These are phyloP conservation scores for Bimuria novae-zelandiae DNA, from an alignment of 2,329 filamentous ascomycete genomes.

Conservation along the genomic window DNA sequence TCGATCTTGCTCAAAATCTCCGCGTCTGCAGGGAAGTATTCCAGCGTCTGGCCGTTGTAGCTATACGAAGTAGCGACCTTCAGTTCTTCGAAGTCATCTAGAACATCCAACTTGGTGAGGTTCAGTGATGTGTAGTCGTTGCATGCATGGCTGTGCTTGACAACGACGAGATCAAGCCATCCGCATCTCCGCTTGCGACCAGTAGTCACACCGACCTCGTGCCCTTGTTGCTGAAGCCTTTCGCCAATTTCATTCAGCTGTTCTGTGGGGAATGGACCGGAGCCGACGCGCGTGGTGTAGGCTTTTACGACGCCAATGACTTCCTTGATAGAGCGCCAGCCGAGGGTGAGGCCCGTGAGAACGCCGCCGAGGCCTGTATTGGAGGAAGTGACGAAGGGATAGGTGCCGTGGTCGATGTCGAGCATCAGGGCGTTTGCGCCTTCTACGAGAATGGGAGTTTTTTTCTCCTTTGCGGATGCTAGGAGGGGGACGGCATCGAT, in stretches of 20 bases:
- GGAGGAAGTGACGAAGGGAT: slow-evolving; percentile 65
- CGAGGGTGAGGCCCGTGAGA: slow-evolving; percentile 65
- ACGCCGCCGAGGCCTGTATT: slow-evolving; percentile 65
- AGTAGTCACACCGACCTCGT: slow-evolving; percentile 61
- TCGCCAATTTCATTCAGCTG: slow-evolving; percentile 62
- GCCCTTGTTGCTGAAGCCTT: slow-evolving; percentile 60
- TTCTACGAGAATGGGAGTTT: slow-evolving; percentile 68
- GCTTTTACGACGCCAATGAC: slow-evolving; percentile 71
- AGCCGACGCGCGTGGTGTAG: slow-evolving; percentile 65
- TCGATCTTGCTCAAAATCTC: slow-evolving; percentile 62
- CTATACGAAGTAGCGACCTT: slow-evolving; percentile 75
- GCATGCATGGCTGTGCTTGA: slow-evolving; percentile 67
- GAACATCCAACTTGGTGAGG: slow-evolving; percentile 70
- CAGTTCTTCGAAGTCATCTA: slow-evolving; percentile 75
- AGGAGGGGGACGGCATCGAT: slow-evolving; percentile 72
- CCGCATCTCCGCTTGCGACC: slow-evolving; percentile 66
- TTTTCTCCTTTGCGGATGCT: slow-evolving; percentile 61
- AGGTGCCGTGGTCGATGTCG: slow-evolving; percentile 62
- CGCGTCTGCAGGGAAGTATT: slow-evolving; percentile 69
- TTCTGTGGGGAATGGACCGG: slow-evolving; percentile 71
- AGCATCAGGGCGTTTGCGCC: slow-evolving; percentile 72
- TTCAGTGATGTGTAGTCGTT: slow-evolving; percentile 71
- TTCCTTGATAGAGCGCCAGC: slow-evolving; percentile 64
- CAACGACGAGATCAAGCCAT: slow-evolving; percentile 70
- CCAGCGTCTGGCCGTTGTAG: slow-evolving; percentile 59